phyloP scores from a whole-genome alignment of 768 basidiomycete genomes.

The Cubamyces lactineus region DNA sequence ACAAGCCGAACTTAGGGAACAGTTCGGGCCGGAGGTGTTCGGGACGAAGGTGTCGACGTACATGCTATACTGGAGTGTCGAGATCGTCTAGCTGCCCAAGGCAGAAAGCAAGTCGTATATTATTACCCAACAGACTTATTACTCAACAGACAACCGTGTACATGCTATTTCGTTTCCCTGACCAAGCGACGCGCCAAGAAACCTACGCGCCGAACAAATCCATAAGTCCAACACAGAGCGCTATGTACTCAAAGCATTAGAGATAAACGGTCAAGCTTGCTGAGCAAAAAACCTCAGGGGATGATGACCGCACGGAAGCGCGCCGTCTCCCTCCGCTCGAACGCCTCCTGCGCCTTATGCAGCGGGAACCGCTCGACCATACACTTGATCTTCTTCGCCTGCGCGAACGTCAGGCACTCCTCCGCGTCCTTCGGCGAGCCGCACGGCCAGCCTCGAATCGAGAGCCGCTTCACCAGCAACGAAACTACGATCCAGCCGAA shows the following conservation, averaged over 20 bases:
- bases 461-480: slow-evolving; percentile 30
- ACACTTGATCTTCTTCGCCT: slow-evolving; percentile 25
- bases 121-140: not conserved
- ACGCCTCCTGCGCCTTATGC: slow-evolving; percentile 31
- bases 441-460: slow-evolving; percentile 32
- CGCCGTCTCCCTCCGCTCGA: slow-evolving; percentile 24
- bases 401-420: slow-evolving; percentile 26
- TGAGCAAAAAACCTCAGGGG: slow-evolving; percentile 14
- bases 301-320: slow-evolving; percentile 32
- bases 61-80: slow-evolving; percentile 36
- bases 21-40: slow-evolving; percentile 13
- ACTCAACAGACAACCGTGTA: no score
- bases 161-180: no score
- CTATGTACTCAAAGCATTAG: no score
- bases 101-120: not conserved
- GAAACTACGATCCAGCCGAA: slow-evolving; percentile 25
- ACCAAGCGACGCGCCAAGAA: no score
- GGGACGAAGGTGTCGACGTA: not conserved
- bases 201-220: no score
- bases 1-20: slow-evolving; percentile 25
- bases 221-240: no score
- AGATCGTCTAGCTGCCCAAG: slow-evolving; percentile 23
- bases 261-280: no score
- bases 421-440: slow-evolving; percentile 29
- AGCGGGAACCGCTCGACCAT: slow-evolving; percentile 31